phyloP scores from a whole-genome alignment of 75 land plant genomes.

The Sequoiadendron giganteum region DNA sequence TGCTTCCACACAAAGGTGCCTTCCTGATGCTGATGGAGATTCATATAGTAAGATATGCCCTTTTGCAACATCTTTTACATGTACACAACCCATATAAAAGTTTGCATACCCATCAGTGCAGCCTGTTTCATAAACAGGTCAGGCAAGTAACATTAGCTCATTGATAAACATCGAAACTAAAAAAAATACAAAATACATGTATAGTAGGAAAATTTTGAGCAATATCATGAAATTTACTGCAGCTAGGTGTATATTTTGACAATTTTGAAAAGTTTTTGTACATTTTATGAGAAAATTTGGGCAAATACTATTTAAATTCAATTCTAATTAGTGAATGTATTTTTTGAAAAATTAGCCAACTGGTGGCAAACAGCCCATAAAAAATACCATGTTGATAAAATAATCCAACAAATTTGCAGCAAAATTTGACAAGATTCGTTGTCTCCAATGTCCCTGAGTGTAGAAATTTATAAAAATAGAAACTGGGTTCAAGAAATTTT shows the following conservation, averaged over 20 bases:
- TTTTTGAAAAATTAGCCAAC: no score
- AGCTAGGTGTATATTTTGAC: no score
- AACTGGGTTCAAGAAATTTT: background rate
- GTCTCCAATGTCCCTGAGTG: background rate
- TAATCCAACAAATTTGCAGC: background rate
- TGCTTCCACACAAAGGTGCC: slow-evolving; percentile 80
- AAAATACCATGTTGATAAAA: background rate
- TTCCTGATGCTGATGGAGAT: slow-evolving; percentile 65
- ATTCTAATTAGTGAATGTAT: no score
- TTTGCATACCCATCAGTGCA: slow-evolving; percentile 47
- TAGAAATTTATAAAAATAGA: background rate
- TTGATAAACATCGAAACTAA: background rate
- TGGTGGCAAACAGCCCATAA: background rate
- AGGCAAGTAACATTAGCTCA: background rate
- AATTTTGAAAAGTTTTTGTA: no score
- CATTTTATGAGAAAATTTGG: no score
- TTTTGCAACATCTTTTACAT: slow-evolving; percentile 84
- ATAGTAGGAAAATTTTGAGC: no score
- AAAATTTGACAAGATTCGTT: background rate
- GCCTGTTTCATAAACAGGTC: slow-evolving; percentile 37
- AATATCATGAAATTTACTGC: no score
- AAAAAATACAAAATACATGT: no score
- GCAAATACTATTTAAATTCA: no score
- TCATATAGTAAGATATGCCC: slow-evolving; percentile 86
- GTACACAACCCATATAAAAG: slow-evolving; percentile 67